These are phyloP conservation scores for Trichosporon sp. DNA, from an alignment of 1,284 basidiomycete genomes.

Conservation along the genomic window DNA sequence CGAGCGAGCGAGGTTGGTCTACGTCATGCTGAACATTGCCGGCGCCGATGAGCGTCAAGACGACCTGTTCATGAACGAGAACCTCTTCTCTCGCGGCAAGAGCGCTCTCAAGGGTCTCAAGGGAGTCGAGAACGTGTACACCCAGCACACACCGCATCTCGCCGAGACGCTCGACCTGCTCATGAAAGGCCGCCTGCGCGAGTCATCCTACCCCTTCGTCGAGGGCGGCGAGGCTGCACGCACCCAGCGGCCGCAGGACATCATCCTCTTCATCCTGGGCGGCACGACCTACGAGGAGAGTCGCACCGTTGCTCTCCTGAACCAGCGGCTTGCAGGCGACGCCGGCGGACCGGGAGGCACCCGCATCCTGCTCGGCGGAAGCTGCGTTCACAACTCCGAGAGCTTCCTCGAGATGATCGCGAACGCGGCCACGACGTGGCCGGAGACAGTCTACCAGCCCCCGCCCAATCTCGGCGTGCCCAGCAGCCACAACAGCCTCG, in stretches of 20 bases:
- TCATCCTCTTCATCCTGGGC: conserved; percentile 91
- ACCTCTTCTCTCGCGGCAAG: conserved; percentile 87
- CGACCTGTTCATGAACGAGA: conserved; percentile 94
- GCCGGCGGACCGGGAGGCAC: conserved; percentile 51
- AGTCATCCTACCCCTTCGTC: conserved; percentile 84
- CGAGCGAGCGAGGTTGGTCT: conserved; percentile 83
- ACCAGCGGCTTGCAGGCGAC: conserved; percentile 61
- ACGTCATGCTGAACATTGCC: conserved; percentile 86
- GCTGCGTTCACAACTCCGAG: conserved; percentile 79
- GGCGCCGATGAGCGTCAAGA: conserved; percentile 96
- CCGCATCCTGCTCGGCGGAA: conserved; percentile 80
- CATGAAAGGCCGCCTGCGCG: conserved; percentile 77
- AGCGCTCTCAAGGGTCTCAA: conserved; percentile 93
- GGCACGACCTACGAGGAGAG: conserved; percentile 93
- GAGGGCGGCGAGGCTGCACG: conserved; percentile 55
- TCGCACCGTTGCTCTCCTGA: conserved; percentile 71
- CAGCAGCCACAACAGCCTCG: conserved; percentile 55
- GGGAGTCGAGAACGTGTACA: conserved; percentile 99
- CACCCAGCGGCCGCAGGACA: conserved; percentile 65
- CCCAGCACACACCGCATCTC: conserved; percentile 91
- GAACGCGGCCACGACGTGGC: conserved; percentile 40
- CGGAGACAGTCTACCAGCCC: conserved; percentile 42
- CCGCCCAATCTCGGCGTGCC: conserved; percentile 18
- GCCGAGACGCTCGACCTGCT: conserved; percentile 86
- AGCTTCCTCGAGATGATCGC: conserved; percentile 49